Conservation (phyloP, 768 basidiomycete genomes). For the Peribolospora baueri region DNA sequence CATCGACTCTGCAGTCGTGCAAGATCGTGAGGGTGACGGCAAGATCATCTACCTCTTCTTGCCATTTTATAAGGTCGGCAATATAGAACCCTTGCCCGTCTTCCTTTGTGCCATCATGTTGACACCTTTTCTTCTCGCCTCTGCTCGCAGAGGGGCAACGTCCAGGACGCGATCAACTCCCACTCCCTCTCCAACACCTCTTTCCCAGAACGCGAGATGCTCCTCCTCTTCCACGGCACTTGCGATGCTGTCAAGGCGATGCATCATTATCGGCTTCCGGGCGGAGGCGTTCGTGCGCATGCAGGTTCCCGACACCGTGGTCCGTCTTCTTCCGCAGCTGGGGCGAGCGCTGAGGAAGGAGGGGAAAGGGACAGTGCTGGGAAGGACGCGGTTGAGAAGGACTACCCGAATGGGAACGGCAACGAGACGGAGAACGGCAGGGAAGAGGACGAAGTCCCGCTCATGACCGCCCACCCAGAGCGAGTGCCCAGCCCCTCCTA, state of each 20-base stretch:
- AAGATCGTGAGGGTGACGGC: slow-evolving; percentile 4
- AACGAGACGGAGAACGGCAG: background rate
- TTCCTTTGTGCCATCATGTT: background rate
- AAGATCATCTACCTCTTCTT: slow-evolving; percentile 40
- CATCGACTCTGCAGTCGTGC: slow-evolving; percentile 7
- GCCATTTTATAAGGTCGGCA: slow-evolving; percentile 56
- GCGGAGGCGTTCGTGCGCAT: too few relatives aligned
- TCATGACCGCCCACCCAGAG: background rate
- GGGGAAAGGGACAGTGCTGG: too few relatives aligned
- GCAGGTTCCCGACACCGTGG: too few relatives aligned
- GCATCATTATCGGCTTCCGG: slow-evolving; percentile 41
- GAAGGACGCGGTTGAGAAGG: too few relatives aligned
- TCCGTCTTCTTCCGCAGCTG: too few relatives aligned
- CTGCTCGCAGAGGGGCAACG: slow-evolving; percentile 48
- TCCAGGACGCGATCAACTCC: slow-evolving; percentile 80
- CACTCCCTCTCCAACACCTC: slow-evolving; percentile 48
- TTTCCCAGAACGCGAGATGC: slow-evolving; percentile 68
- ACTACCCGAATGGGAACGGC: background rate
- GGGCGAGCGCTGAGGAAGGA: too few relatives aligned
- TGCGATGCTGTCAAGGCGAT: slow-evolving; percentile 84
- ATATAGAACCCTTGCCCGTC: slow-evolving; percentile 8
- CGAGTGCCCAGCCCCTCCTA: too few relatives aligned
- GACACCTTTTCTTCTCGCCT: background rate
- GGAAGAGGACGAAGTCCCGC: slow-evolving; percentile 1
- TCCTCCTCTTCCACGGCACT: slow-evolving; percentile 74